Conservation (phyloP, 345 rosid genomes). For the Salix arbutifolia region DNA sequence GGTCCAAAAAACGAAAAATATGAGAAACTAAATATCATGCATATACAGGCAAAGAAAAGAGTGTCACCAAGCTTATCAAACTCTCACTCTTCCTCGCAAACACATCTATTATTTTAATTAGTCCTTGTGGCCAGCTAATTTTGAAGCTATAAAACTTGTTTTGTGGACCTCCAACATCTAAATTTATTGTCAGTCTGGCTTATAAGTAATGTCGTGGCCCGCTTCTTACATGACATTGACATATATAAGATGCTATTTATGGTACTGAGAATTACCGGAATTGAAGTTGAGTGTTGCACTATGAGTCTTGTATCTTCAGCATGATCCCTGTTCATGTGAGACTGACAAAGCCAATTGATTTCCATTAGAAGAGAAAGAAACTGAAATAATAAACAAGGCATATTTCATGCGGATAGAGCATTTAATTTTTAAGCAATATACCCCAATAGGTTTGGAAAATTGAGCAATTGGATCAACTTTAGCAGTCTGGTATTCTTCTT, state of each 20-base stretch:
- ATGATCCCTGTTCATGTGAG: conserved; percentile 95
- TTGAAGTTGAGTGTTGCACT: conserved; percentile 64
- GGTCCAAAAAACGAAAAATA: neutral
- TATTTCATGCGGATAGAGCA: neutral
- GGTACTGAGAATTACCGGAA: conserved; percentile 50
- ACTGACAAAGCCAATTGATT: conserved; percentile 33
- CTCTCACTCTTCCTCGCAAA: neutral
- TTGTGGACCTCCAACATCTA: neutral
- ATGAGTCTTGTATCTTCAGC: conserved; percentile 79
- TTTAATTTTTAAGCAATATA: conserved; percentile 28
- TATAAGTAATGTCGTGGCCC: neutral
- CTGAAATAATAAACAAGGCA: conserved; percentile 2
- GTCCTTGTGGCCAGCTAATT: neutral
- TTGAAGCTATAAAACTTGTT: neutral
- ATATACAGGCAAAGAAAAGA: neutral
- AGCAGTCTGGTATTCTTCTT: conserved; percentile 59
- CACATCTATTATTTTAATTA: neutral
- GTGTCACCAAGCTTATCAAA: neutral
- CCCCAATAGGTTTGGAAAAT: conserved; percentile 82
- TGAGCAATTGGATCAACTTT: conserved; percentile 86
- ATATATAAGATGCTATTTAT: neutral
- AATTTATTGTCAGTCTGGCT: neutral
- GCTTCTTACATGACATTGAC: neutral
- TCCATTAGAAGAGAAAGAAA: conserved; percentile 3
- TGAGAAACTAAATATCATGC: neutral